Evolutionary conservation across 805 yeast species (phyloP), one percentile per base, ranked within the genome.

Genomic region (Myxozyma monticola): DNA sequence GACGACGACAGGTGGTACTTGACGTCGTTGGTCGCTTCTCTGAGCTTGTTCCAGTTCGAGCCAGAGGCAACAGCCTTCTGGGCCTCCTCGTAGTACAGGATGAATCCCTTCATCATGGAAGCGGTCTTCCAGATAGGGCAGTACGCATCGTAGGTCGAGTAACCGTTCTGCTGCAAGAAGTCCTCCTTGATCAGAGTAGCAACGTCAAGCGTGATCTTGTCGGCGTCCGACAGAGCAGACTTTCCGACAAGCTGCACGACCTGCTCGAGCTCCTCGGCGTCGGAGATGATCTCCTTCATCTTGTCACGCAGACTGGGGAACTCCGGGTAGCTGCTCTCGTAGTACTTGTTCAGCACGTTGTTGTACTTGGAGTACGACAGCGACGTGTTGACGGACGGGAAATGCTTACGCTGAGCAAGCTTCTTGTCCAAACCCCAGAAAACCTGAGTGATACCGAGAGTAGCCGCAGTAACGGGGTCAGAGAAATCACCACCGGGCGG

Each of bases 401-500:
- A 93, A 76, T 93, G 99, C 76, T 93, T 93, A 79, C 99, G 90
- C 78, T 93, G 99, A 21, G 99, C 99, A 67, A 93, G 80, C 73
- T 91, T 93, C 76, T 93, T 93, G 76, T 93, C 99, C 72, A 93
- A 80, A 75, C 99, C 99, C 99, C 99, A 93, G 77, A 93, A 93
- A 45, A 93, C 99, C 77, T 93, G 99, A n/a, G 99, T 93, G 63
- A 93, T 93, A 85, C 97, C 98, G 67, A 93, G 81, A 30, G 99
- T 93, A 6, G 99, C 82, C 18, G 98, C 91, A 24, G 99, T 93
- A 62, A 93, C 99, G 38, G 99, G 99, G 76, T 93, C 99, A 22
- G 98, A 91, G 84, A 93, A 91, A 78, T 93, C 99, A 84, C 99
- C 99, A 83, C 99, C 99, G 49, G 99, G 98, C 62, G 99, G 99